Base-by-base conservation (phyloP, 306 rosid species). In the Quercus berberidifolia region DNA sequence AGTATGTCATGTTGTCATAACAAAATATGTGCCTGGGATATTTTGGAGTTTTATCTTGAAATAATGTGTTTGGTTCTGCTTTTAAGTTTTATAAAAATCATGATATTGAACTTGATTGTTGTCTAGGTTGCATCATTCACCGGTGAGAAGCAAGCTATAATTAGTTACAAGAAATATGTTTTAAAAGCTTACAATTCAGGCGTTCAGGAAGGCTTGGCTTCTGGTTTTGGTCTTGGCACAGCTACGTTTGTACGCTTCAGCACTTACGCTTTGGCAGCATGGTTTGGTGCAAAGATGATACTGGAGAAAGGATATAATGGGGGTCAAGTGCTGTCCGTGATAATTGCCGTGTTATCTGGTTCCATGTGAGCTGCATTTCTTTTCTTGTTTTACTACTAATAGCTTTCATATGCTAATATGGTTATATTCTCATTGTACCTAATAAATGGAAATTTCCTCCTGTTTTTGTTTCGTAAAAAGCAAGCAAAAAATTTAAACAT, bases 271-370 rank as follows among this genome's bases (percentile, higher is more conserved):
- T 78, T 89, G 85, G 86, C 91, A 11, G 74, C 86, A 78, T 92
- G 94, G 97, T 92, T 77, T 80, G 97, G 94, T 76, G 90, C 88
- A 69, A 90, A 83, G 86, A 83, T 92, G 97, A 77, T 92, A 55
- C 56, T 90, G 25, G 89, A 92, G 52, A 87, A 87, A 78, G 93
- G 92, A 73, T 89, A 92, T 56, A 81, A 80, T 1, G 97, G 94
- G 25, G 97, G 97, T 38, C 79, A 84, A 62, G 93, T 89, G 54
- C 58, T 87, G 15, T 83, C 76, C 14, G 87, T 89, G 49, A 87
- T 92, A 74, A 19, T 78, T 14, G 90, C 97, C 43, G 81, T 92
- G 26, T 75, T 90, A 82, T 80, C 77, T 3, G 97, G 93, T 25
- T 90, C 94, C 74, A 75, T 92, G 97, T 90, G 85, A 87, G 93